A percentile compares a stretch with the other conserved stretches of the same genome.
Conservation (phyloP, 441 rosid species). For the Adansonia madagascariensis region DNA sequence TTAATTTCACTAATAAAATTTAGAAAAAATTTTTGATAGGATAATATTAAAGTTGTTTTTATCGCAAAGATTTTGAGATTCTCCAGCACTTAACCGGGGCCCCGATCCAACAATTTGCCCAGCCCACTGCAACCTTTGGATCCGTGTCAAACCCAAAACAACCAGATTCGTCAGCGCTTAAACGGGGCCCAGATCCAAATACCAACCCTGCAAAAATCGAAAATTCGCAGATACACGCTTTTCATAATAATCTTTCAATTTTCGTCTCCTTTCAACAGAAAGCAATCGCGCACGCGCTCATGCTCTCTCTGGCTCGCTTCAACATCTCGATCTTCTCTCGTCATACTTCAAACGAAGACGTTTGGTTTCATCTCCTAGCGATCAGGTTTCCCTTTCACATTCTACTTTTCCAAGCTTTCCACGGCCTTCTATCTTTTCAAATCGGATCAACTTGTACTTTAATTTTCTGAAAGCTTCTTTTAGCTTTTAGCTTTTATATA, state of each 20-base stretch:
- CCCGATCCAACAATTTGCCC: neutral
- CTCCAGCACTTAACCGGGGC: neutral
- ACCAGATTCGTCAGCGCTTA: neutral
- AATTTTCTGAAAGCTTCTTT: slow-evolving; percentile 4
- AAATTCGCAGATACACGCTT: neutral
- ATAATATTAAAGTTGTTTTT: too few relatives aligned
- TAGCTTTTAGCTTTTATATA: neutral
- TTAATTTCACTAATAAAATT: too few relatives aligned
- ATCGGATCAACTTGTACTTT: slow-evolving; percentile 12
- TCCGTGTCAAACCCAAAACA: neutral
- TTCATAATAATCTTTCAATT: neutral
- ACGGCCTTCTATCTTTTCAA: neutral
- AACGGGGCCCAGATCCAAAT: neutral
- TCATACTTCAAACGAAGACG: neutral
- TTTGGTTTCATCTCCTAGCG: slow-evolving; percentile 9
- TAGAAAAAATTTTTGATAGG: too few relatives aligned
- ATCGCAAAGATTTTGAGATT: neutral
- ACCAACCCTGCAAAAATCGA: neutral
- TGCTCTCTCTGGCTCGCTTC: neutral
- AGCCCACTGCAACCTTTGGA: neutral
- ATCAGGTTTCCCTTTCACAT: slow-evolving; percentile 22
- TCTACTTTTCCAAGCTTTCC: neutral
- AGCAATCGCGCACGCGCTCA: neutral
- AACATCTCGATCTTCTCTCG: slow-evolving; percentile 9
- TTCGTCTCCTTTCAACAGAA: slow-evolving; percentile 7